Conservation (phyloP, 805 yeast genomes). For the Teunomyces pallodes region DNA sequence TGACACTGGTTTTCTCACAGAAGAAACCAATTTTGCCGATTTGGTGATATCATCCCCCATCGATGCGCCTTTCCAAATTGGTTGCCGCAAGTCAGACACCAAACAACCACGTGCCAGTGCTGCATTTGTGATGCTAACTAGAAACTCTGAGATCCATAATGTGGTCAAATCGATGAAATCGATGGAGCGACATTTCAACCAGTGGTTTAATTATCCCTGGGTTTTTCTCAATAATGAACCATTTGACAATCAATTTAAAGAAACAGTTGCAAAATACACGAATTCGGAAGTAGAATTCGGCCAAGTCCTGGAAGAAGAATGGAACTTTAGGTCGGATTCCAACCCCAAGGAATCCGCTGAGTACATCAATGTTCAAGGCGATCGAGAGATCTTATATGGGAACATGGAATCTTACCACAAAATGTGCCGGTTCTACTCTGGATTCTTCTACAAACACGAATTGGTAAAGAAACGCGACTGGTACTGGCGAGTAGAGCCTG, state of each 20-base stretch:
- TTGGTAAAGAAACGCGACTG: slow-evolving; percentile 70
- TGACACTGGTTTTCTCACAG: not conserved
- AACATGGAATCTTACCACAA: slow-evolving; percentile 79
- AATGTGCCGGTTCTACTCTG: slow-evolving; percentile 93
- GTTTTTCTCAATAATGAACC: slow-evolving; percentile 81
- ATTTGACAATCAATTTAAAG: slow-evolving; percentile 64
- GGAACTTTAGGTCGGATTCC: slow-evolving; percentile 59
- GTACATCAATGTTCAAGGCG: slow-evolving; percentile 71
- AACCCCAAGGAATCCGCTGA: slow-evolving; percentile 50
- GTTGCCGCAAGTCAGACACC: slow-evolving; percentile 50
- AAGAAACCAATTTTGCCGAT: not conserved
- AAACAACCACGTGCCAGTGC: slow-evolving; percentile 64
- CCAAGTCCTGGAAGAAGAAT: slow-evolving; percentile 49
- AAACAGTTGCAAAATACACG: slow-evolving; percentile 50
- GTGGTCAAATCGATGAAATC: slow-evolving; percentile 70
- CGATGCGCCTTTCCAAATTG: slow-evolving; percentile 19
- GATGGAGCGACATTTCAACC: slow-evolving; percentile 84
- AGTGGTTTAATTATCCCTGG: slow-evolving; percentile 94
- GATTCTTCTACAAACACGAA: slow-evolving; percentile 77
- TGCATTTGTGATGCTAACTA: slow-evolving; percentile 76
- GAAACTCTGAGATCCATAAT: slow-evolving; percentile 76
- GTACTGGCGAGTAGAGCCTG: slow-evolving; percentile 98
- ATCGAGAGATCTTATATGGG: slow-evolving; percentile 81
- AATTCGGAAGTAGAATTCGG: slow-evolving; percentile 73
- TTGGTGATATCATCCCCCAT: not conserved